These are phyloP conservation scores for Pythium periplocum DNA, from an alignment of 352 stramenopile genomes.

Conservation along the genomic window DNA sequence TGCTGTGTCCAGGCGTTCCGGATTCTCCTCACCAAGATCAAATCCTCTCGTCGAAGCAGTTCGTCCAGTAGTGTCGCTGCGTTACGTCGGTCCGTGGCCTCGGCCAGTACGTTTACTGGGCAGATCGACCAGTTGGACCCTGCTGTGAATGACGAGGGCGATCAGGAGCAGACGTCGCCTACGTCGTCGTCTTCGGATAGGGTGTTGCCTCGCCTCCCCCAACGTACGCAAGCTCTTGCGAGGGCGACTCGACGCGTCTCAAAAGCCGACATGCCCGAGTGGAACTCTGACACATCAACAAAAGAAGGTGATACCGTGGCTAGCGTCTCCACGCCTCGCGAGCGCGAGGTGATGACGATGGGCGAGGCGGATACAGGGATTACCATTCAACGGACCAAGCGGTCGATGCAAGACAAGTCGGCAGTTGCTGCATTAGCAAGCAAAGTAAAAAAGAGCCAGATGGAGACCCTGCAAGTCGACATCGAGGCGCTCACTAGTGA, in stretches of 20 bases:
- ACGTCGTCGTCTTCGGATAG: neutral
- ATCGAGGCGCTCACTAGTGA: constrained; percentile 29
- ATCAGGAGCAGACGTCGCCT: no score
- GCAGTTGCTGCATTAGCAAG: constrained; percentile 19
- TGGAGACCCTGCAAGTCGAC: constrained; percentile 37
- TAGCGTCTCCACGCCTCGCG: neutral
- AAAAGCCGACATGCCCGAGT: neutral
- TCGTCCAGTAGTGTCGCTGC: constrained; percentile 5
- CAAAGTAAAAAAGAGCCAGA: constrained; percentile 40
- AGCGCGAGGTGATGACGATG: constrained; percentile 2
- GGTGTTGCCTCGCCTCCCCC: neutral
- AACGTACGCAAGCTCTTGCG: neutral
- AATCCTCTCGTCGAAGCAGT: constrained; percentile 27
- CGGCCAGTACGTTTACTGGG: neutral
- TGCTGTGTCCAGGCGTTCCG: constrained; percentile 53
- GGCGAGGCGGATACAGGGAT: constrained; percentile 15
- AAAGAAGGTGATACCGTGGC: neutral
- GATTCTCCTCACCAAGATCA: constrained; percentile 53
- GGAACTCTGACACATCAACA: constrained; percentile 16
- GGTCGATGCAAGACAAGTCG: constrained; percentile 6
- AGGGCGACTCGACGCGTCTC: neutral
- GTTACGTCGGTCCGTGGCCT: neutral
- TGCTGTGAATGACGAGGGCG: no score
- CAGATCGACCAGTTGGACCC: constrained; percentile 3
- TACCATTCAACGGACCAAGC: constrained; percentile 23